Conservation (phyloP, 495 filamentous ascomycete genomes). For the Penicillium dipodomyicola region DNA sequence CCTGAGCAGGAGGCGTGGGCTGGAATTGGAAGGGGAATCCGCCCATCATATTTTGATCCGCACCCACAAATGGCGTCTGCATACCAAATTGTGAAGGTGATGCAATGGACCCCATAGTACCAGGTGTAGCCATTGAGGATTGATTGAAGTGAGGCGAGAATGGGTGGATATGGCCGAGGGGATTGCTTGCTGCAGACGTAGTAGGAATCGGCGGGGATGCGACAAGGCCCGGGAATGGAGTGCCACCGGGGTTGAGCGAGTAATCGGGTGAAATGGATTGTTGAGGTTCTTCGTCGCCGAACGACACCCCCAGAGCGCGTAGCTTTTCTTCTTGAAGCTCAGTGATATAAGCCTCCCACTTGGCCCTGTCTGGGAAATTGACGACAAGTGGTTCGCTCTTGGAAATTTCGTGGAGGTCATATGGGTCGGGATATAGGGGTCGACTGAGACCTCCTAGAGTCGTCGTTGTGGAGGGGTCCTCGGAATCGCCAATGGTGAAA, state of each 20-base stretch:
- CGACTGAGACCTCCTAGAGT: constrained; percentile 61
- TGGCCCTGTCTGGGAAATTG: constrained; percentile 69
- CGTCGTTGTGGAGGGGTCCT: constrained; percentile 30
- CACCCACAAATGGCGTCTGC: constrained; percentile 44
- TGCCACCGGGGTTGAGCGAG: constrained; percentile 55
- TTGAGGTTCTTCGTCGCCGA: constrained; percentile 66
- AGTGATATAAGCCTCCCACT: constrained; percentile 82
- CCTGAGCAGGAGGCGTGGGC: constrained; percentile 45
- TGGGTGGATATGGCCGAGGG: constrained; percentile 34
- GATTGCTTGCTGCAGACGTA: constrained; percentile 45
- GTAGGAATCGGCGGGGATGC: constrained; percentile 53
- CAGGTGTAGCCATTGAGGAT: constrained; percentile 53
- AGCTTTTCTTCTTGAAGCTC: constrained; percentile 85
- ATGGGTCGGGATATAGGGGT: constrained; percentile 66
- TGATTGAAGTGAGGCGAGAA: constrained; percentile 49
- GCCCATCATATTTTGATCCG: constrained; percentile 39
- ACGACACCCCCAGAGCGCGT: constrained; percentile 79
- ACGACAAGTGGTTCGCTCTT: constrained; percentile 55
- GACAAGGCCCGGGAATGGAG: constrained; percentile 58
- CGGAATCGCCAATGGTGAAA: constrained; percentile 58
- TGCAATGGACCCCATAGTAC: constrained; percentile 56
- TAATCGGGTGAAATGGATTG: constrained; percentile 74
- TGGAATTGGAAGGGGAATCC: constrained; percentile 46
- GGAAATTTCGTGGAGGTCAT: constrained; percentile 56
- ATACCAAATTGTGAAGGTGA: constrained; percentile 53